Evolutionary conservation across 495 filamentous ascomycete genomes (phyloP).

Genomic region (Collariella sp.): DNA sequence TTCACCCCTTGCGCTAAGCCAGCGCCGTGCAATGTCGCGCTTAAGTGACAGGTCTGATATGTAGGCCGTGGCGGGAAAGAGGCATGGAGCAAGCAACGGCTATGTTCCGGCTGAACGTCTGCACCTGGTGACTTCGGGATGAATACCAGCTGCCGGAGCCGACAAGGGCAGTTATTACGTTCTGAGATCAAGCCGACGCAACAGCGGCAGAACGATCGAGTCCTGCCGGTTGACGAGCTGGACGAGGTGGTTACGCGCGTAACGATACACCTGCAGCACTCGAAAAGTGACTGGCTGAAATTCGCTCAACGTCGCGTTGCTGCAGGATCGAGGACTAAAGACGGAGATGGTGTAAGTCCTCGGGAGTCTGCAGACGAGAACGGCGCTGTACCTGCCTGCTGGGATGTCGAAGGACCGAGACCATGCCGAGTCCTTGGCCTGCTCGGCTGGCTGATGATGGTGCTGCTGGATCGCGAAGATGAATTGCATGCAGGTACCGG

Average conservation of each 20-base stretch:
- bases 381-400: not conserved
- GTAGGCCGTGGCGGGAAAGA: no score
- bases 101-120: no score
- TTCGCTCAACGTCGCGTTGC: conserved; percentile 17
- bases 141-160: not conserved
- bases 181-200: no score
- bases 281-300: not conserved
- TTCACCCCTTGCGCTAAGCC: conserved; percentile 12
- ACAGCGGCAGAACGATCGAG: not conserved
- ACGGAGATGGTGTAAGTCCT: conserved; percentile 23
- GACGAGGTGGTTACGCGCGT: conserved; percentile 23
- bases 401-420: no score
- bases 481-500: no score
- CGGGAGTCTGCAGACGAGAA: conserved; percentile 22
- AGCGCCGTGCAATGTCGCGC: not conserved
- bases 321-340: conserved; percentile 29
- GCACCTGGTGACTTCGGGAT: no score
- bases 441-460: no score
- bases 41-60: not conserved
- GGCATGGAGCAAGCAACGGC: no score
- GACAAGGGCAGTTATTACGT: not conserved
- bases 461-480: no score
- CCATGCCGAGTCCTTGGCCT: no score
- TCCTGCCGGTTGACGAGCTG: not conserved
- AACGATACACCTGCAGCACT: conserved; percentile 19